Evolutionary conservation across 1,139 yeast genomes (phyloP), one percentile per base, ranked within the genome.

Genomic region (Saccharomyces pastorianus): DNA sequence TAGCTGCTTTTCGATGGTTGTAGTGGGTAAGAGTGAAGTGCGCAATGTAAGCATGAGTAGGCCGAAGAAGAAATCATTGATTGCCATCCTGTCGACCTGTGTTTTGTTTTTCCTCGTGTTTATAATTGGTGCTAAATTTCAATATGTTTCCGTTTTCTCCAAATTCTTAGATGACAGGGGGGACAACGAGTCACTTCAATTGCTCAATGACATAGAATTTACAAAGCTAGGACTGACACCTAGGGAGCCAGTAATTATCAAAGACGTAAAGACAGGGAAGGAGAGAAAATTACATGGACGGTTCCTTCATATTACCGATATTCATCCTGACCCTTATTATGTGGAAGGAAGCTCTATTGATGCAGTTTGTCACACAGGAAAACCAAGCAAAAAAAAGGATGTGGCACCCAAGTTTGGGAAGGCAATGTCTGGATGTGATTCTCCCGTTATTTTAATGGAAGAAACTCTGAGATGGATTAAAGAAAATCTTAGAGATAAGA

Each of bases 261-360:
- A 61, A 2, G 58, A 63, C 41, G 58, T 61, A 5, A 57, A 58
- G 2, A 58, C 54, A 2, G 59, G 67, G 0, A 61, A 56, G 32
- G 56, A 57, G 23, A 55, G 58, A 49, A 58, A 55, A 32, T 47
- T 77, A 6, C 85, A 83, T 62, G 96, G 96, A 0, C 70, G 93
- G 54, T 88, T 88, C 63, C 71, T 88, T n/a, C 96, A 88, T 65
- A 77, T 88, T 31, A 87, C 96, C 0, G 96, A 88, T 67, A 75
- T 88, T 57, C 96, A 88, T 63, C 96, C 96, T 0, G 96, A 88
- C 67, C 84, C 84, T n/a, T 74, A 73, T 64, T 88, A 85, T 65
- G 69, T 71, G 48, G 76, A 70, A 13, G 88, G 88, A 2, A 69
- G 82, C 0, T 70, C 77, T 13, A 69, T 77, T 4, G 79, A 73